Evolutionary conservation across 768 basidiomycete species (phyloP).

Genomic region (Hypholoma fasciculare): DNA sequence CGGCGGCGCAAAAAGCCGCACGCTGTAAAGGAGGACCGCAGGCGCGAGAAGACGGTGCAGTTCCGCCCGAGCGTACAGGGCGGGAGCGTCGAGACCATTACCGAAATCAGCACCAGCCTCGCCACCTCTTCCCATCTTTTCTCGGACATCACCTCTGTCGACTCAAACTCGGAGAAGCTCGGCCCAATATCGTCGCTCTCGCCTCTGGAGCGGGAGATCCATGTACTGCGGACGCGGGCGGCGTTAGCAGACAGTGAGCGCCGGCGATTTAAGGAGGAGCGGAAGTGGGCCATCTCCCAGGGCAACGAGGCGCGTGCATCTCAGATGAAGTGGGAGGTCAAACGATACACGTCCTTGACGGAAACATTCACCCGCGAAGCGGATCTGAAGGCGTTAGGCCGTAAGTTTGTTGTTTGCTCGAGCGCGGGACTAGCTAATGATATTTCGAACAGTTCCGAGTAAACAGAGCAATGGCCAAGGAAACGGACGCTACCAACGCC

Average conservation of each 20-base stretch:
- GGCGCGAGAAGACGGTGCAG: constrained; percentile 43
- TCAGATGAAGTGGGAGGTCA: constrained; percentile 84
- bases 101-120: constrained; percentile 20
- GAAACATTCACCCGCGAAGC: constrained; percentile 82
- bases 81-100: constrained; percentile 30
- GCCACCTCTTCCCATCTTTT: constrained; percentile 28
- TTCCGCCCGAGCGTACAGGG: constrained; percentile 43
- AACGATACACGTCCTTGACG: constrained; percentile 76
- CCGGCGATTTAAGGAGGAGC: constrained; percentile 81
- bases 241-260: constrained; percentile 83
- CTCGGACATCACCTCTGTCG: constrained; percentile 69
- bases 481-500: constrained; percentile 19
- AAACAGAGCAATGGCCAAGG: constrained; percentile 8
- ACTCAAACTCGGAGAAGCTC: constrained; percentile 66
- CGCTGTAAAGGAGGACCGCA: constrained; percentile 23
- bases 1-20: constrained; percentile 32
- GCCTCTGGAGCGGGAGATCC: constrained; percentile 73
- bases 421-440: background rate
- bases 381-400: constrained; percentile 64
- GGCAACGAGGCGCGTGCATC: constrained; percentile 73
- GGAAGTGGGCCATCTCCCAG: constrained; percentile 82
- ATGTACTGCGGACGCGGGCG: constrained; percentile 71
- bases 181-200: constrained; percentile 59
- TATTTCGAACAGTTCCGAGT: constrained; percentile 1
- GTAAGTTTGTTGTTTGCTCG: constrained; percentile 33